Evolutionary conservation across 2,329 filamentous ascomycete species (phyloP), one percentile per base, ranked within the genome.

Genomic region (Aspergillus versicolor): DNA sequence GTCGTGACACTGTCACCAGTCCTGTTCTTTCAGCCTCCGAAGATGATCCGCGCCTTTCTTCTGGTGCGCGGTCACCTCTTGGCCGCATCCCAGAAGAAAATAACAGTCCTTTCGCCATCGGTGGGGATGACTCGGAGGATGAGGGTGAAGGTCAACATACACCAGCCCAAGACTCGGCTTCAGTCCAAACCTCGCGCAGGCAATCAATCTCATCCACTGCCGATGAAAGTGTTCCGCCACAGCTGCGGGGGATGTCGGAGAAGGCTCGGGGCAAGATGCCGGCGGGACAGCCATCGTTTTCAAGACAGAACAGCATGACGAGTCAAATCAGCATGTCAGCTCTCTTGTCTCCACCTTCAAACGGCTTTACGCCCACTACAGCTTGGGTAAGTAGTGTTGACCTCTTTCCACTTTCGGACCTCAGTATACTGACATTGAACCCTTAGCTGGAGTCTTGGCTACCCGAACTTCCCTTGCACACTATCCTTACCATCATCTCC

Each of bases 211-310:
- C 85, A 27, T 84, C 83, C 0, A 85, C 84, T 0, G 76, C 84
- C 1, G 91, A 95, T 58, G 92, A 95, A 59, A 88, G 89, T 4
- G 85, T 96, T 9, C 92, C 91, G 13, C 82, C 87, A 19, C 92
- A 97, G 70, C 73, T 96, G 30, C 85, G 91, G 56, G 92, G 92
- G 54, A 96, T 97, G 90, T 97, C 93, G 19, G 94, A 97, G 74
- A 99, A 97, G 73, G 94, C 94, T 15, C 83, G 94, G 49, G 94
- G 94, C 7, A 99, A 99, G 75, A 91, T 96, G 86, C 94, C 93
- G 27, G 91, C 90, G 12, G 89, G 90, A 1, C 82, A 88, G 49
- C 83, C 85, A n/a, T 84, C 84, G 2, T 96, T 97, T 71, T 96
- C 92, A 0, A 83, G 93, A 17, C 92, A 96, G 69, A 96, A 94